Conservation (phyloP, 768 basidiomycete genomes). For the Favolaschia claudopus region DNA sequence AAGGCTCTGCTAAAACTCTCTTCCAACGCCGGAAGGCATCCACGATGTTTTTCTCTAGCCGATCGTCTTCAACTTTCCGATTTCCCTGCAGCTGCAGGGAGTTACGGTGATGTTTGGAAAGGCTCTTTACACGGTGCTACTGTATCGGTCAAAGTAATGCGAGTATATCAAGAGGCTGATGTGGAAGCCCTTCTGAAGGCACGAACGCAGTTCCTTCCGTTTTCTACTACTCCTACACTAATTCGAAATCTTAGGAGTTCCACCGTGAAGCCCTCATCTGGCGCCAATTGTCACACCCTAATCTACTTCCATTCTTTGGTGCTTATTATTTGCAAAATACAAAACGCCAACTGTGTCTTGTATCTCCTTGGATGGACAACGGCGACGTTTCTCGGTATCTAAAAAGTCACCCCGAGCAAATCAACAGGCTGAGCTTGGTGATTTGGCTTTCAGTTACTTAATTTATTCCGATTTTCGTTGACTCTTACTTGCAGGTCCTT, state of each 20-base stretch:
- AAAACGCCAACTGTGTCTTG: constrained; percentile 33
- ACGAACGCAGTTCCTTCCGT: background rate
- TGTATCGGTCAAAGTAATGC: constrained; percentile 25
- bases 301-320: constrained; percentile 42
- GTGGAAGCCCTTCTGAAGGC: constrained; percentile 17
- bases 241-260: constrained; percentile 21
- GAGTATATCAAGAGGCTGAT: constrained; percentile 21
- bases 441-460: no score
- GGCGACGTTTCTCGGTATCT: constrained; percentile 42
- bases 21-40: constrained; percentile 7
- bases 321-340: constrained; percentile 27
- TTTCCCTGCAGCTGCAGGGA: constrained; percentile 13
- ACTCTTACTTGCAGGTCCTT: constrained; percentile 18
- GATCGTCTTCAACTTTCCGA: constrained; percentile 14
- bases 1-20: constrained; percentile 22
- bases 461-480: background rate
- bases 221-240: background rate
- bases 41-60: constrained; percentile 18
- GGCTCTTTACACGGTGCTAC: constrained; percentile 14
- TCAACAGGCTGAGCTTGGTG: constrained; percentile 40
- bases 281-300: constrained; percentile 41
- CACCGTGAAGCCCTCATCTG: constrained; percentile 32
- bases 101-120: constrained; percentile 26
- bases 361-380: constrained; percentile 50
- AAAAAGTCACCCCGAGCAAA: constrained; percentile 25